Percentiles rank a stretch among this genome's conserved stretches.
phyloP scores from a whole-genome alignment of 108 stramenopile species.

The Hondaea fermentalgiana region DNA sequence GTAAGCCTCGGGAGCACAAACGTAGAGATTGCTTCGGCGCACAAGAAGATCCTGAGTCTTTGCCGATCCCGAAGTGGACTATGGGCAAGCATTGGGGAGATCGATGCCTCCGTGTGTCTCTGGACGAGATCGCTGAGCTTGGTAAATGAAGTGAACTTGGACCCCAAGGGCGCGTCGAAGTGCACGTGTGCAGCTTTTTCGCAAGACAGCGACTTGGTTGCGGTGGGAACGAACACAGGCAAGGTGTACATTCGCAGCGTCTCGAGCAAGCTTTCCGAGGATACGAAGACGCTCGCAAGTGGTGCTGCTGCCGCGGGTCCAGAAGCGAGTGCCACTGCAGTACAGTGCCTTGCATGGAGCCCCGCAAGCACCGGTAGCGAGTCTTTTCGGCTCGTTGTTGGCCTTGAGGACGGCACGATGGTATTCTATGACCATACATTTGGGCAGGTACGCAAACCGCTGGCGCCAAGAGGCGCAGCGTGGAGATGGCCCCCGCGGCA shows the following conservation, averaged over 20 bases:
- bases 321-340: neutral
- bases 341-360: neutral
- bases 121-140: neutral
- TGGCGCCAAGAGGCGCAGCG: neutral
- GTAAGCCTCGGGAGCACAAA: neutral
- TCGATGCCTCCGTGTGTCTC: neutral
- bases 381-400: neutral
- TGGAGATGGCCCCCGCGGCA: neutral
- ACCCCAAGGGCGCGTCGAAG: neutral
- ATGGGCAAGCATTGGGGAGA: neutral
- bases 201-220: neutral
- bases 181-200: neutral
- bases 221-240: neutral
- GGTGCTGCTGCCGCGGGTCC: neutral
- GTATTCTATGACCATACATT: neutral
- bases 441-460: neutral
- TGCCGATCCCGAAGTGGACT: neutral
- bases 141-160: neutral
- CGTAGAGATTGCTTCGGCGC: neutral
- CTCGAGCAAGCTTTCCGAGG: neutral
- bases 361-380: neutral
- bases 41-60: neutral
- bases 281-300: neutral
- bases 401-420: neutral
- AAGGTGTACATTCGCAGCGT: neutral